Evolutionary conservation across 1,284 basidiomycete genomes (phyloP).

Genomic region (Sporisorium sorghi): DNA sequence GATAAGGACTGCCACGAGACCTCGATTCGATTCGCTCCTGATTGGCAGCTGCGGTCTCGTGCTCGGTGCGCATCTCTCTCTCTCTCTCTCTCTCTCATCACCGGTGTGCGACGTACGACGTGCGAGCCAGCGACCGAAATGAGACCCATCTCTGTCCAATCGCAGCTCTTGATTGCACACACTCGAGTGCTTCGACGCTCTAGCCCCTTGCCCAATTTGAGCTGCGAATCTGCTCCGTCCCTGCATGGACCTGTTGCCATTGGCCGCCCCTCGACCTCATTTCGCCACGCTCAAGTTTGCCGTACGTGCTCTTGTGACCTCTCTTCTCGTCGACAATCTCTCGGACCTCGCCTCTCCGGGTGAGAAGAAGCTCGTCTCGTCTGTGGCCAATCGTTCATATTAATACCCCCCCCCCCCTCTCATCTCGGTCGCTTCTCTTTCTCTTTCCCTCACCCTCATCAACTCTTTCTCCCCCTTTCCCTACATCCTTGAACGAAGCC

Average conservation of each 20-base stretch:
- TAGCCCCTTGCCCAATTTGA: background rate
- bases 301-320: too few species aligned
- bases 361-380: background rate
- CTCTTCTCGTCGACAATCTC: background rate
- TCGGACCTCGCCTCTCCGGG: slow-evolving; percentile 21
- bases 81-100: too few species aligned
- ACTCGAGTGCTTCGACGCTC: background rate
- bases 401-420: slow-evolving; percentile 13
- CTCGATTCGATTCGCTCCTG: too few species aligned
- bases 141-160: slow-evolving; percentile 43
- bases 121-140: too few species aligned
- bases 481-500: background rate
- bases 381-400: slow-evolving; percentile 3
- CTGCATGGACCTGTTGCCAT: background rate
- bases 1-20: slow-evolving; percentile 27
- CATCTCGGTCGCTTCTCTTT: background rate
- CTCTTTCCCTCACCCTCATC: background rate
- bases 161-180: background rate
- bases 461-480: background rate
- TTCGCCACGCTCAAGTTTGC: background rate
- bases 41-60: background rate
- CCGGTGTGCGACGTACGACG: too few species aligned
- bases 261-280: background rate
- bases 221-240: slow-evolving; percentile 1
- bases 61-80: too few species aligned